These are phyloP conservation scores for Scytalidium lignicola DNA, from an alignment of 2,329 filamentous ascomycete species.

Conservation along the genomic window DNA sequence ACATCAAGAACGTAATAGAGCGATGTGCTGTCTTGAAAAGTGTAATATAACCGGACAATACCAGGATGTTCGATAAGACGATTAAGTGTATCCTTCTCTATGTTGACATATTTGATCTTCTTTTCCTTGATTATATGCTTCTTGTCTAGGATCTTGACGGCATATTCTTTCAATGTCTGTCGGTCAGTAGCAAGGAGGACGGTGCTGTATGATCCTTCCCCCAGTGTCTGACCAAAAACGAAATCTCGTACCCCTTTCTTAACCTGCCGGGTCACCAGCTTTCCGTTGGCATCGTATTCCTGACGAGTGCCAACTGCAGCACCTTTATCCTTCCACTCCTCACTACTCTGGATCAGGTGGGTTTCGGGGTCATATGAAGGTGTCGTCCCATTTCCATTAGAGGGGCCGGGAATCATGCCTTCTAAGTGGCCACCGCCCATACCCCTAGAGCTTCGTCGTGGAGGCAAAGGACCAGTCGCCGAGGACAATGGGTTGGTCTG, in stretches of 20 bases:
- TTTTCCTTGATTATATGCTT: constrained; percentile 99
- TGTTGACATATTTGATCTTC: constrained; percentile 99
- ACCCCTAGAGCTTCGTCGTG: constrained; percentile 71
- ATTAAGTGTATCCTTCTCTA: constrained; percentile 97
- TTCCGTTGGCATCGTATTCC: constrained; percentile 81
- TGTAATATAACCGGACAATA: constrained; percentile 95
- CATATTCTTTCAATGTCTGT: constrained; percentile 91
- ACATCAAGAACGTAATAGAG: constrained; percentile 96
- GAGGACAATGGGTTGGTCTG: constrained; percentile 45
- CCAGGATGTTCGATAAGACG: constrained; percentile 93
- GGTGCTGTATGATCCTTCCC: constrained; percentile 96
- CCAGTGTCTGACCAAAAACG: constrained; percentile 82
- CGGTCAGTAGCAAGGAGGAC: constrained; percentile 90
- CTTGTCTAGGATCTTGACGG: constrained; percentile 97
- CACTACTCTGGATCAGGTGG: constrained; percentile 60
- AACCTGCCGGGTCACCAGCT: constrained; percentile 73
- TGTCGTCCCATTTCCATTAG: constrained; percentile 22
- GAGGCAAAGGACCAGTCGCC: constrained; percentile 61
- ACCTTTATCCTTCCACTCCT: constrained; percentile 94
- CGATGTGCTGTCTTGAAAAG: constrained; percentile 93
- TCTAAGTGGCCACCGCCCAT: constrained; percentile 52
- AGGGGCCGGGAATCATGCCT: constrained; percentile 14
- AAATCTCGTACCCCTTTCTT: constrained; percentile 99
- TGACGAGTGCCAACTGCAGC: constrained; percentile 80
- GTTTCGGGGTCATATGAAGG: constrained; percentile 51